These are phyloP conservation scores for Leishmania tarentolae DNA, from an alignment of 208 protist species.

Conservation along the genomic window DNA sequence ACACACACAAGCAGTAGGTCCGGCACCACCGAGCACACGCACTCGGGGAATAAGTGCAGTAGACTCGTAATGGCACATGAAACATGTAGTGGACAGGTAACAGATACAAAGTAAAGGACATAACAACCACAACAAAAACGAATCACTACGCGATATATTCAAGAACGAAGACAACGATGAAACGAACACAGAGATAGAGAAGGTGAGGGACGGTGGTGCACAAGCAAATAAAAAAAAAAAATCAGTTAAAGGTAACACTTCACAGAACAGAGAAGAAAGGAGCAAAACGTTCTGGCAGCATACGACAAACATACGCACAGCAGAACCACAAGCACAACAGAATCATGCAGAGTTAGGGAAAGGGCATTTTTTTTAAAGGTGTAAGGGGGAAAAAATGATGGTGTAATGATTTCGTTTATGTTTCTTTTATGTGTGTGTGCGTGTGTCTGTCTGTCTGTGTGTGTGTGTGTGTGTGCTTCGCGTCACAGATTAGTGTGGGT, in stretches of 20 bases:
- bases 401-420: neutral
- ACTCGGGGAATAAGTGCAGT: neutral
- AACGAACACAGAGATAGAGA: too few relatives aligned
- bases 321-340: neutral
- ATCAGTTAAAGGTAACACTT: neutral
- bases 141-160: neutral
- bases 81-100: neutral
- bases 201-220: neutral
- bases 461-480: too few relatives aligned
- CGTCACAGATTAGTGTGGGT: neutral
- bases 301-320: neutral
- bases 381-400: neutral
- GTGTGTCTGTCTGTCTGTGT: too few relatives aligned
- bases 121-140: neutral
- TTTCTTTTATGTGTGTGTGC: neutral
- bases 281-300: neutral
- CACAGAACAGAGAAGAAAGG: neutral
- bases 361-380: too few relatives aligned
- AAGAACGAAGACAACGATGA: neutral
- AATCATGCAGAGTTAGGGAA: neutral
- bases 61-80: neutral
- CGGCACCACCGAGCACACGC: neutral
- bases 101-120: neutral
- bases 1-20: neutral
- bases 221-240: conserved; percentile 8